Conservation (phyloP, 2,329 filamentous ascomycete species). For the Claviceps purpurea region DNA sequence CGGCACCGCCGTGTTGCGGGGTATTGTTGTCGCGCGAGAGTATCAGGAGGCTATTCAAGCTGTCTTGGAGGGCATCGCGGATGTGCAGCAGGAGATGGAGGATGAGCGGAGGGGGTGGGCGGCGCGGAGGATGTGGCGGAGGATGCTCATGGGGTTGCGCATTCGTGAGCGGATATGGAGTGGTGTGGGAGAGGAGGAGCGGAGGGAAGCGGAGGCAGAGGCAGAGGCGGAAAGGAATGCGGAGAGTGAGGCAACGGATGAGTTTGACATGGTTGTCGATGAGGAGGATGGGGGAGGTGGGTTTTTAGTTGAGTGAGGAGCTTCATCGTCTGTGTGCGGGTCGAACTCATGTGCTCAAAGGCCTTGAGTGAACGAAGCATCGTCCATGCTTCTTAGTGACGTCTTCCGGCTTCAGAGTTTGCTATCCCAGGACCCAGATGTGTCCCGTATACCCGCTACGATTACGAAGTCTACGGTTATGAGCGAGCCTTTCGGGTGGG, state of each 20-base stretch:
- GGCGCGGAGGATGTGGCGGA: slow-evolving; percentile 51
- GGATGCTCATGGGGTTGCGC: slow-evolving; percentile 63
- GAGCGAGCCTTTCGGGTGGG: too few relatives aligned
- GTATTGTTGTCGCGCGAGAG: slow-evolving; percentile 62
- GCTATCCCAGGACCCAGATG: too few relatives aligned
- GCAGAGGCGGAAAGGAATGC: slow-evolving; percentile 23
- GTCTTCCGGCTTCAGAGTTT: too few relatives aligned
- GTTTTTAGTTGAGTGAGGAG: slow-evolving; percentile 25
- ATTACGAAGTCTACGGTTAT: too few relatives aligned
- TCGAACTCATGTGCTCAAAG: too few relatives aligned
- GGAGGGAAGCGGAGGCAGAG: slow-evolving; percentile 24
- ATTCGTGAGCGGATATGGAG: slow-evolving; percentile 62
- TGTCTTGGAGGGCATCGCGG: slow-evolving; percentile 53
- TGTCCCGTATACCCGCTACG: too few relatives aligned
- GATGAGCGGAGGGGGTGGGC: slow-evolving; percentile 59
- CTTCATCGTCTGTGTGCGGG: too few relatives aligned
- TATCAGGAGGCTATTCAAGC: slow-evolving; percentile 58
- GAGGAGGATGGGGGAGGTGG: slow-evolving; percentile 31
- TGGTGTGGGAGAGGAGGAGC: slow-evolving; percentile 35
- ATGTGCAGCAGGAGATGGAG: slow-evolving; percentile 51
- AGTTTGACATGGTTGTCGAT: slow-evolving; percentile 28
- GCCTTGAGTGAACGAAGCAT: too few relatives aligned
- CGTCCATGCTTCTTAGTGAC: too few relatives aligned
- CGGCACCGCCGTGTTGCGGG: slow-evolving; percentile 71
- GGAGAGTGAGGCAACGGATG: slow-evolving; percentile 28